Evolutionary conservation across 2,329 filamentous ascomycete genomes (phyloP), one percentile per base, ranked within the genome.

Genomic region (Aspergillus persii): DNA sequence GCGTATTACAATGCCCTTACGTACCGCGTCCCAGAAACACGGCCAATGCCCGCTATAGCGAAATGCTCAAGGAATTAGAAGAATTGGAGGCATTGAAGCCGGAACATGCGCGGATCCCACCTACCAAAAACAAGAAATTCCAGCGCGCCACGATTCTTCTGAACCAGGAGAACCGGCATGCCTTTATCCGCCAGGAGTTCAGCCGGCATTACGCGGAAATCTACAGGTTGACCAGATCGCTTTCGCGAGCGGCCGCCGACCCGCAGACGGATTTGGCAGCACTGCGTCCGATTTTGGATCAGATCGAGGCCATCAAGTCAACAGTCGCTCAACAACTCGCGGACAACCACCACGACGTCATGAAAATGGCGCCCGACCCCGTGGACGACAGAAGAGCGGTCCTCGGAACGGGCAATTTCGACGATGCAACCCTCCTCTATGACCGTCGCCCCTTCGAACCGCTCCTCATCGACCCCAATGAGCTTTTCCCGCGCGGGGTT

Each of bases 391-490:
- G 81, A 49, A 82, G 84, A 63, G 64, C 83, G 15, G 57, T 63
- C 26, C 50, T 60, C 15, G 50, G 56, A 7, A 64, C 61, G 2
- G 65, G 64, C 11, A 66, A 63, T 79, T 82, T 66, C 71, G 76
- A 53, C 78, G 82, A 72, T 1, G 83, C 86, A 0, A 66, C 81
- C 1, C 73, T 94, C 3, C 67, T 80, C 29, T 93, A 88, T 86
- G 91, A 96, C 72, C 81, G 83, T 1, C 86, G 92, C 15, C 76
- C 79, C 2, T 86, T 85, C 67, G 91, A 96, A 67, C 89, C 91
- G 0, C 78, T 96, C 15, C 73, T 78, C 27, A 82, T 85, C 2
- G 61, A 78, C 4, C 54, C 74, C 0, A 68, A 82, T 0, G 92
- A 96, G 64, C 88, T 91, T 67, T 91, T 82, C 71, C 91, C 91